These are phyloP conservation scores for Amesomyces nigricolor DNA, from an alignment of 2,329 filamentous ascomycete species.

Conservation along the genomic window DNA sequence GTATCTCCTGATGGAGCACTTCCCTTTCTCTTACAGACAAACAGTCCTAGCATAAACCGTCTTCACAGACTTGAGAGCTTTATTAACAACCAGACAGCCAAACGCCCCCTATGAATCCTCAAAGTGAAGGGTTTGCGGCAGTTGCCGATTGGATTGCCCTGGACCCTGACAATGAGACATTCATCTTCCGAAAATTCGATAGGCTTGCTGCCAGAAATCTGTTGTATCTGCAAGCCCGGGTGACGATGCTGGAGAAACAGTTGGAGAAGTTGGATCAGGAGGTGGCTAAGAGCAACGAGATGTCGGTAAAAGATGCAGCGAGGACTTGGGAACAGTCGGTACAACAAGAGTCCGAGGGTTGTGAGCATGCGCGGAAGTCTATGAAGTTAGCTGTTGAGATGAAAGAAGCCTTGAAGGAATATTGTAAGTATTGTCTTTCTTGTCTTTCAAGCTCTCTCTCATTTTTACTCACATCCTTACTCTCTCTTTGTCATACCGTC, in stretches of 20 bases:
- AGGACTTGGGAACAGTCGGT: neutral
- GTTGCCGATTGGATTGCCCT: slow-evolving; percentile 15
- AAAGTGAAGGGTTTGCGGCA: slow-evolving; percentile 10
- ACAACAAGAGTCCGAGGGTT: neutral
- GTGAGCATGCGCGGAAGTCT: neutral
- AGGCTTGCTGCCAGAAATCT: slow-evolving; percentile 12
- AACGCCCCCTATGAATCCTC: neutral
- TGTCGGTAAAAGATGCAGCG: neutral
- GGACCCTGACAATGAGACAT: slow-evolving; percentile 16
- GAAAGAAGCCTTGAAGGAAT: neutral
- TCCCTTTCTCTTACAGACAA: too few relatives aligned
- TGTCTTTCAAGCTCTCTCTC: neutral
- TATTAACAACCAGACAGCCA: too few relatives aligned
- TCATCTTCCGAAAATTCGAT: slow-evolving; percentile 18
- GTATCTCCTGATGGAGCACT: too few relatives aligned
- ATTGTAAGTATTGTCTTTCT: neutral
- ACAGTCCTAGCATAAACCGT: neutral
- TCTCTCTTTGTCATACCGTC: too few relatives aligned
- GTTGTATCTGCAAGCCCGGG: slow-evolving; percentile 12
- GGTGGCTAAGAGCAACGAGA: neutral
- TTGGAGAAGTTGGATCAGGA: neutral
- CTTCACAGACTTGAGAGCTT: too few relatives aligned
- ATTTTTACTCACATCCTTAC: too few relatives aligned
- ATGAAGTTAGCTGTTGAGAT: neutral
- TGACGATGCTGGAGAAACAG: slow-evolving; percentile 4